These are phyloP conservation scores for Claviceps sp. DNA, from an alignment of 2,329 filamentous ascomycete species.

Conservation along the genomic window DNA sequence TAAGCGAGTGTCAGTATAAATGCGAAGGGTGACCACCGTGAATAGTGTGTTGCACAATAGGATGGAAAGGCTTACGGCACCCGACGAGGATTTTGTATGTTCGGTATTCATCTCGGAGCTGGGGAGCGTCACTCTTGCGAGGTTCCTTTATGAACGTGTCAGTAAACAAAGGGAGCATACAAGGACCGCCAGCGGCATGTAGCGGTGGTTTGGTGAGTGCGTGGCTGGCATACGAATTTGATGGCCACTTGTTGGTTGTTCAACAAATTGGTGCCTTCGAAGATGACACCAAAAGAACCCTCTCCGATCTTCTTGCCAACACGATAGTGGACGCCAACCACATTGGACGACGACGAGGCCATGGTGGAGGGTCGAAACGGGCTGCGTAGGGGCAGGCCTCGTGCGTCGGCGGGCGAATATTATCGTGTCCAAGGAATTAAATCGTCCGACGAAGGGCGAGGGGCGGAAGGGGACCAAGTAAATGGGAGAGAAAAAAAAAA, in stretches of 20 bases:
- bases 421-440: not conserved
- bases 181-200: not conserved
- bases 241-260: conserved; percentile 99
- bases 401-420: conserved; percentile 4
- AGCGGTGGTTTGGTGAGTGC: not conserved
- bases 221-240: conserved; percentile 68
- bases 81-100: conserved; percentile 99
- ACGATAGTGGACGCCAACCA: conserved; percentile 96
- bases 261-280: conserved; percentile 93
- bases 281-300: conserved; percentile 96
- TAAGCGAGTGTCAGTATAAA: not conserved
- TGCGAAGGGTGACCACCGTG: not conserved
- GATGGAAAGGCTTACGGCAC: conserved; percentile 59
- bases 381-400: conserved; percentile 4
- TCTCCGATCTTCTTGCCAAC: conserved; percentile 99
- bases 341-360: conserved; percentile 86
- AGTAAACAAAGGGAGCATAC: not conserved
- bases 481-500: not conserved
- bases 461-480: not conserved
- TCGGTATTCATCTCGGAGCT: conserved; percentile 94
- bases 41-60: not conserved
- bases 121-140: conserved; percentile 94
- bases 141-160: conserved; percentile 54
- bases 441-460: not conserved
- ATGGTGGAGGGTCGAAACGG: conserved; percentile 32